Base-by-base conservation (phyloP, 1,284 basidiomycete genomes). In the Malassezia caprae region DNA sequence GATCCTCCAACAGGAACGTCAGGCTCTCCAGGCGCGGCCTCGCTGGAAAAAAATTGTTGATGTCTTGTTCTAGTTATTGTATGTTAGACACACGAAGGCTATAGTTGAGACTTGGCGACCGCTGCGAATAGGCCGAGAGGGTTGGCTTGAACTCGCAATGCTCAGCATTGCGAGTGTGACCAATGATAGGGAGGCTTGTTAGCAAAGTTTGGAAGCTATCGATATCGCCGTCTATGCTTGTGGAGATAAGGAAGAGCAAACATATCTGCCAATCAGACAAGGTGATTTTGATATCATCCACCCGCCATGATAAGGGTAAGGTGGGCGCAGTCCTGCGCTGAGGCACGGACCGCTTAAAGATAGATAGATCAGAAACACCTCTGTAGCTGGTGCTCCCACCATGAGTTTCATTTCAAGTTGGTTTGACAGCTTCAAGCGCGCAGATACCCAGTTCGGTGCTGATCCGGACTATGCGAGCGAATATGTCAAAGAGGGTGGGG, bases 1-100 rank as follows among this genome's bases (percentile, higher is more conserved):
- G 48, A 60, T 62, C 10, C 61, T 70, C 13, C 49, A 65, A 5
- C 51, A 50, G 31, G 68, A 73, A 57, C 60, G 63, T 35, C 61
- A 59, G 52, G 67, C 64, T 48, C 55, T 40, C 4, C 35, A 32
- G 2, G 42, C 42, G 4, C 32, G 27, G 30, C 66, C 70, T 7
- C n/a, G 57, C 11, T 61, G 56, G 52, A 67, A 64, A 46, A 61
- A 59, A 51, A 39, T 65, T 17, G 55, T 58, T 44, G 53, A 58
- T 51, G 55, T 65, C 44, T 44, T 72, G 31, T 68, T 69, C 58
- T 72, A 64, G 61, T 34, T 19, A 8, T 27, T 28, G 13, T 43
- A 43, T 27, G 5, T 28, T 43, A 27, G 23, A 19, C 41, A 17
- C 21, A 23, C 13, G 41, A 43, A 17, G 37, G 5, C n/a, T 34